Base-by-base conservation (phyloP, 164 flowering plant genomes). In the Stephania japonica region DNA sequence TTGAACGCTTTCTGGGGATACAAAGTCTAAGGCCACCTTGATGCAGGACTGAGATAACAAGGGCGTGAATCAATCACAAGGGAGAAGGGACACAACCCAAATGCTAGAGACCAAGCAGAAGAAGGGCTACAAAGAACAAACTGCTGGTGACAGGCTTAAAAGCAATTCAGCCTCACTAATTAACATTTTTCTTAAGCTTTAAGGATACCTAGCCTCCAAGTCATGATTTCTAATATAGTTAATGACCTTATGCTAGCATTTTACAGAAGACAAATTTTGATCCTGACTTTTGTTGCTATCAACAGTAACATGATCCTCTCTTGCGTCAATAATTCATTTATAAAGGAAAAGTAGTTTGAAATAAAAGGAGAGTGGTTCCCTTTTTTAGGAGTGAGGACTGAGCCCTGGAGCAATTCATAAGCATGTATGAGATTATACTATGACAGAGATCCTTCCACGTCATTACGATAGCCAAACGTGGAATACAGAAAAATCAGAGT, bases 1-100 rank as follows among this genome's bases (percentile, higher is more conserved):
- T 73, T 85, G 78, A 65, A 82, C 72, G 72, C 82, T 85, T 32
- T 85, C 88, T 18, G 88, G 88, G 11, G 88, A 85, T 14, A 85
- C 86, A 63, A 85, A 83, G 79, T 85, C 87, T 27, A 85, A 81
- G 23, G 87, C 84, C 68, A 85, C 86, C 75, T 85, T 85, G 23
- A 81, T 83, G 81, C 87, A 85, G 3, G 87, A 85, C 86, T 85
- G 82, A 32, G 70, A 62, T 23, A 26, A 59, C 38, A 67, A 27
- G 49, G 4, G 65, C 23, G 18, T 27, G 44, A 44, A 25, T 70
- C 44, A 75, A 8, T 61, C 47, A 26, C 44, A 59, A 19, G 10
- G 13, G 19, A 26, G 27, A 59, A 19, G 10, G 13, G 19, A 71
- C 12, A 24, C 19, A 64, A 42, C 24, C 41, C 23, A n/a, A 53